Conservation (phyloP, 331 rosid genomes). For the Quercus tomentella region DNA sequence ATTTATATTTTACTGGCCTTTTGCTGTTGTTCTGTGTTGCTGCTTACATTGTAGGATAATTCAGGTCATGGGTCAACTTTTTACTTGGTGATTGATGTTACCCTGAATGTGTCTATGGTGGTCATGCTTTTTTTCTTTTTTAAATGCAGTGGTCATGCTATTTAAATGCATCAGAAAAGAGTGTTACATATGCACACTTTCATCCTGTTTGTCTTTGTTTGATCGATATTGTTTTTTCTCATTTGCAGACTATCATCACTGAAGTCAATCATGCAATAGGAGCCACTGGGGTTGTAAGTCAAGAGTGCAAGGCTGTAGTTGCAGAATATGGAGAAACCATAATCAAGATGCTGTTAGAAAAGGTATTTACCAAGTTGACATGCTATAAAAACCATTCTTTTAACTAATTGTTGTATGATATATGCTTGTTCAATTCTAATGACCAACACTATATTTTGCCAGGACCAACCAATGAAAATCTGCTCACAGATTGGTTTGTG, state of each 20-base stretch:
- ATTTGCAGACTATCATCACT: conserved; percentile 46
- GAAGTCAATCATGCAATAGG: conserved; percentile 77
- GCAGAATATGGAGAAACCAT: conserved; percentile 64
- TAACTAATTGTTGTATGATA: not conserved
- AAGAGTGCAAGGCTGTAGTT: conserved; percentile 65
- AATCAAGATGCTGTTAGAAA: conserved; percentile 43
- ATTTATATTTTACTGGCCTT: not conserved
- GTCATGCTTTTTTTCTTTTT: too few species aligned
- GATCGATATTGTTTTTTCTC: not conserved
- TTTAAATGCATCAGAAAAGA: not conserved
- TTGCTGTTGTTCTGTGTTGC: not conserved
- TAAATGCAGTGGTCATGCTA: too few species aligned
- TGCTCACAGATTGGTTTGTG: conserved; percentile 67
- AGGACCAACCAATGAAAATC: conserved; percentile 59
- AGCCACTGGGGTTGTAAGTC: conserved; percentile 63
- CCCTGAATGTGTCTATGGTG: not conserved
- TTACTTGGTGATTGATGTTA: not conserved
- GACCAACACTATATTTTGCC: not conserved
- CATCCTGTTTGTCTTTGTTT: not conserved
- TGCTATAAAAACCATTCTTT: not conserved
- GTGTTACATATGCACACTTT: not conserved
- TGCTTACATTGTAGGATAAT: not conserved
- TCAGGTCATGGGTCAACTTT: not conserved
- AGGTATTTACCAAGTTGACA: conserved; percentile 30
- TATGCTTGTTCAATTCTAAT: not conserved